Percentiles rank a stretch among this genome's conserved stretches.
Evolutionary conservation across 305 asterid species (phyloP).

Genomic region (Plantago lanceolata): DNA sequence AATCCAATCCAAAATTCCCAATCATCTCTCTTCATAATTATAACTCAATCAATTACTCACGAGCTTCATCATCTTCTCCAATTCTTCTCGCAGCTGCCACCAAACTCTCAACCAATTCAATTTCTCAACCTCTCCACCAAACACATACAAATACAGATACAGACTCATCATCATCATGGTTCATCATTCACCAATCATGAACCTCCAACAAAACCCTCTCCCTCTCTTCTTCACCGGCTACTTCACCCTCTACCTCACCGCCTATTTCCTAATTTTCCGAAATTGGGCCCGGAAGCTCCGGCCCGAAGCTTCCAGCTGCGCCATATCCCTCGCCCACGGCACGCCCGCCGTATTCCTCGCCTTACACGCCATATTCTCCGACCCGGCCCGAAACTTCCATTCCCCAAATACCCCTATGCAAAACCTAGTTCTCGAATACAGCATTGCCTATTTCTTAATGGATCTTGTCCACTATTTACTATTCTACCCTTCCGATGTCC

Average conservation of each 20-base stretch:
- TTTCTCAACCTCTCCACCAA: background rate
- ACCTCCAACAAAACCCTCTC: constrained; percentile 29
- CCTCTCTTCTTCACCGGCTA: constrained; percentile 45
- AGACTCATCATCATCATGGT: background rate
- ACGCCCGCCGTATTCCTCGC: constrained; percentile 86
- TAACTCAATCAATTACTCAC: background rate
- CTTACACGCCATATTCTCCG: constrained; percentile 41
- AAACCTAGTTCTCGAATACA: constrained; percentile 70
- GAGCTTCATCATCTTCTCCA: background rate
- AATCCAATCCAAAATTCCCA: no score
- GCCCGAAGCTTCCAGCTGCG: constrained; percentile 89
- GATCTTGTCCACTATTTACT: constrained; percentile 75
- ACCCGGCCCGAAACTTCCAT: constrained; percentile 48
- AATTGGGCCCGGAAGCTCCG: constrained; percentile 59
- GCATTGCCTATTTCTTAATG: constrained; percentile 81
- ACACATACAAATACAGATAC: background rate
- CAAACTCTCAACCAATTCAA: background rate
- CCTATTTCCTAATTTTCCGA: constrained; percentile 57
- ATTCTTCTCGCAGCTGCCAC: background rate
- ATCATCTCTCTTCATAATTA: background rate
- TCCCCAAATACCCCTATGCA: constrained; percentile 65
- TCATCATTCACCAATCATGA: background rate
- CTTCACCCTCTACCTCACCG: constrained; percentile 42
- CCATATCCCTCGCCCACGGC: constrained; percentile 74
- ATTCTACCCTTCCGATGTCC: constrained; percentile 62